Base-by-base conservation (phyloP, 345 rosid genomes). In the Citropsis articulata region DNA sequence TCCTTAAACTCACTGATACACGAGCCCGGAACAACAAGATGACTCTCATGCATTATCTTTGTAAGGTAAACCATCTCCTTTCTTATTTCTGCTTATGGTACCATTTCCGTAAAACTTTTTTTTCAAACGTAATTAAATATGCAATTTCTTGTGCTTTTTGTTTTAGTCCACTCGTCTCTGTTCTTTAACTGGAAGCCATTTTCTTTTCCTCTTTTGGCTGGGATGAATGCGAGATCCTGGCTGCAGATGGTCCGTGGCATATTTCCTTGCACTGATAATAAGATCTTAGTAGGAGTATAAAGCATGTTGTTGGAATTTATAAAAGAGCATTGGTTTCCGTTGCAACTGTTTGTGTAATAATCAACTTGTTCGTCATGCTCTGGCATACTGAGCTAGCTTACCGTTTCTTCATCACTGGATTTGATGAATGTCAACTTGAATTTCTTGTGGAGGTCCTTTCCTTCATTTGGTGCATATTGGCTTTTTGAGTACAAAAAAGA, bases 41-140 rank as follows among this genome's bases (percentile, higher is more conserved):
- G 91, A 91, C 98, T 78, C 94, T 91, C 77, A 93, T 93, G 98
- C 98, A 93, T 79, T 93, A 93, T 87, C 96, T 93, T 71, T 93
- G 98, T 72, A 93, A 93, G 93, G 98, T 91, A 86, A 86, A 61
- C 55, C 18, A 35, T 33, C 31, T 59, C 48, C 68, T 38, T 75
- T 31, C 64, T 71, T 59, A 38, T 24, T 66, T 72, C 30, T 31
- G 6, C 35, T 56, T 35, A 8, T 57, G 65, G 22, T 13, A 33
- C 24, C 66, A 59, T 59, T 31, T 71, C 62, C 55, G 75, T 55
- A 18, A 60, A 16, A 61, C 19, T 40, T 45, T 13, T 61, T 61
- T 38, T 36, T 57, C 22, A 22, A 57, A 56, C 22, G 2, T 62
- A 28, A 42, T 62, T 61, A 62, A 14, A 6, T 38, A 19, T 74